Percentiles rank a stretch among this genome's conserved stretches.
These are phyloP conservation scores for Suillus subluteus DNA, from an alignment of 768 basidiomycete species.

Conservation along the genomic window DNA sequence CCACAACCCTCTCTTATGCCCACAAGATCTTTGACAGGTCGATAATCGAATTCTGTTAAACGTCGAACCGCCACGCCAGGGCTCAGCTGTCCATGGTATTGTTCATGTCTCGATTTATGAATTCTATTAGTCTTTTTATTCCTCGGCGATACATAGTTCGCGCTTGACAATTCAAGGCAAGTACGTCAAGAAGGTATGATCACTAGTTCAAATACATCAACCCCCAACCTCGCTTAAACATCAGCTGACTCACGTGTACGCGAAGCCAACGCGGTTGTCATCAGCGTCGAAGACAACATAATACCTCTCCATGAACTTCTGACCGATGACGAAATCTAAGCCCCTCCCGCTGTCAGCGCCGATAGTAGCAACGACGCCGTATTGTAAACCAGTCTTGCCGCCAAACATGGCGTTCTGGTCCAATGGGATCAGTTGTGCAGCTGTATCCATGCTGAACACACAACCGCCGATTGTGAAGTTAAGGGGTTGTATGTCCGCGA, in stretches of 20 bases:
- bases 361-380: conserved; percentile 12
- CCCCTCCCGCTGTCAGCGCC: conserved; percentile 14
- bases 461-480: conserved; percentile 16
- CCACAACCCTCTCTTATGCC: no score
- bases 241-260: conserved; percentile 7
- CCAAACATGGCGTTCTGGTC: conserved; percentile 22
- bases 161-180: not conserved
- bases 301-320: conserved; percentile 23
- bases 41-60: no score
- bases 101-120: not conserved
- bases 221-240: not conserved
- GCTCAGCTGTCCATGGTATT: not conserved
- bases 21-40: no score
- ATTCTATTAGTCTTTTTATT: not conserved
- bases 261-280: conserved; percentile 4
- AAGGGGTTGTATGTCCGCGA: conserved; percentile 21
- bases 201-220: not conserved
- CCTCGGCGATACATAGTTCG: not conserved
- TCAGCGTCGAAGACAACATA: conserved; percentile 16
- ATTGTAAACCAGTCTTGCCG: conserved; percentile 16
- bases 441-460: conserved; percentile 22
- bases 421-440: conserved; percentile 24
- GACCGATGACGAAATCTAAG: conserved; percentile 21
- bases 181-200: not conserved
- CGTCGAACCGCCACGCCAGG: no score